Evolutionary conservation across 305 asterid species (phyloP).

Genomic region (Solanum hybrid): DNA sequence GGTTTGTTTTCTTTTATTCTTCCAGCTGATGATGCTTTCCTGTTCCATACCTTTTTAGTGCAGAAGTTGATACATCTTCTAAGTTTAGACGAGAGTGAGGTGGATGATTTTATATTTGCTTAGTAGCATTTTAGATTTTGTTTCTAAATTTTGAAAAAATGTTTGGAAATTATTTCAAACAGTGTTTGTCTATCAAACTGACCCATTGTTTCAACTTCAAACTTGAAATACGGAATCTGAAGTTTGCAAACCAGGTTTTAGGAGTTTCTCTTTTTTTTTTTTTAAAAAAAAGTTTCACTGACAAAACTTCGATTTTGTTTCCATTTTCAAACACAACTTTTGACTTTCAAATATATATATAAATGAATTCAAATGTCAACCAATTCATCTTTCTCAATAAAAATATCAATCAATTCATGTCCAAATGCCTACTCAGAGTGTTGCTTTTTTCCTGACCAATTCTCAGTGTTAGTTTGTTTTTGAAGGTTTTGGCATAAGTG

Average conservation of each 20-base stretch:
- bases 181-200: background rate
- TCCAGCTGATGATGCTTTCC: background rate
- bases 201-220: background rate
- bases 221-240: background rate
- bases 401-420: background rate
- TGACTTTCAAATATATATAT: background rate
- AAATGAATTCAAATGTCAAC: background rate
- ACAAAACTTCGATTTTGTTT: background rate
- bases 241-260: background rate
- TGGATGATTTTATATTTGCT: background rate
- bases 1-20: background rate
- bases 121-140: background rate
- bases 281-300: background rate
- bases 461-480: background rate
- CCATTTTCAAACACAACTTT: background rate
- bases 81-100: background rate
- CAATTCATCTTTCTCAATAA: background rate
- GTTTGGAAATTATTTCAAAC: background rate
- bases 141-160: background rate
- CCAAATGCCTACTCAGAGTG: background rate
- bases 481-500: background rate
- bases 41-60: background rate
- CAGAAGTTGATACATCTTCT: background rate
- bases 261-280: background rate
- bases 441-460: background rate